Base-by-base conservation (phyloP, 2,329 filamentous ascomycete genomes). In the Trichoderma pleuroti region DNA sequence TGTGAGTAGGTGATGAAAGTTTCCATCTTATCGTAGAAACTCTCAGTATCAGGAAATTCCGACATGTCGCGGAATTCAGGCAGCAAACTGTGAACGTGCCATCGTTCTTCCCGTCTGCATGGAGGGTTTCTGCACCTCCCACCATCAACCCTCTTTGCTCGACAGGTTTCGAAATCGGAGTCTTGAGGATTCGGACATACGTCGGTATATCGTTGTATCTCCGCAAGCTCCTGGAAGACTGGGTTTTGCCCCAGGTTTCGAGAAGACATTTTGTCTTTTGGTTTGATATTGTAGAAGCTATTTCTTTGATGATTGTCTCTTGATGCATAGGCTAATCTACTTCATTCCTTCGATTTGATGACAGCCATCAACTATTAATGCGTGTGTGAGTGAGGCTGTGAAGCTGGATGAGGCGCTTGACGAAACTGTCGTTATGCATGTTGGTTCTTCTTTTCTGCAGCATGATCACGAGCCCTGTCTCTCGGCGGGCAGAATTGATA, bases 391-490 rank as follows among this genome's bases (percentile, higher is more conserved):
- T 67, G 64, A 67, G 64, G 64, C 64, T 67, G 64, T 67, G 64
- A 67, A 32, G 34, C 6, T 11, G 11, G n/a, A 21, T 28, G 36
- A 26, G 52, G 64, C 64, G 64, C 49, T 42, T 67, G 16, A n/a
- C 64, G 64, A 67, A 67, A 67, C 64, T 10, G 7, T 30, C 5
- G 10, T 18, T 67, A 67, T 67, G 64, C 64, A 67, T 67, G 64
- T 67, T 67, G 64, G 64, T 32, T 42, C 32, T 57, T 18, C 14
- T n/a, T 10, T 66, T 56, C 64, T 57, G 24, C 52, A 24, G 5
- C 7, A 14, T 26, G 42, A 66, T 59, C 34, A 46, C 34, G 64
- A 42, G 49, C 32, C 64, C 32, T 56, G 64, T 57, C 64, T 28
- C 21, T 57, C n/a, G 24, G 28, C 32, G 64, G 64, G 64, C 64